Evolutionary conservation across 345 rosid species (phyloP).

Genomic region (Anastatica hierochuntica): DNA sequence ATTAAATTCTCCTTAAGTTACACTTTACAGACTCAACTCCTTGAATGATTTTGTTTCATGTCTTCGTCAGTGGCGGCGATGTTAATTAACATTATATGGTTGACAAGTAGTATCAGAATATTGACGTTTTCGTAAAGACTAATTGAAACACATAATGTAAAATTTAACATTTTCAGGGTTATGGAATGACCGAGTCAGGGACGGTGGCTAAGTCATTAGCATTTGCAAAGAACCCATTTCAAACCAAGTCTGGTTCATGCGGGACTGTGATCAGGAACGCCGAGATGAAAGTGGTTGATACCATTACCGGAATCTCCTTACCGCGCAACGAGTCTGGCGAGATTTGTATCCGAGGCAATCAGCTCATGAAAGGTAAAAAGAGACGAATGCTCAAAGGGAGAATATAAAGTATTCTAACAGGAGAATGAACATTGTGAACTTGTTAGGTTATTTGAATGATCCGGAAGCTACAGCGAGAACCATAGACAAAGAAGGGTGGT

Average conservation of each 20-base stretch:
- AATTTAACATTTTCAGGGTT: slow-evolving; percentile 41
- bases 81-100: not conserved
- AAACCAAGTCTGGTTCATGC: slow-evolving; percentile 68
- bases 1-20: not conserved
- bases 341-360: slow-evolving; percentile 69
- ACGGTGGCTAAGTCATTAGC: slow-evolving; percentile 74
- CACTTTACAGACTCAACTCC: not conserved
- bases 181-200: slow-evolving; percentile 97
- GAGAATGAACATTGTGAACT: too few species aligned
- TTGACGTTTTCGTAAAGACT: not conserved
- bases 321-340: slow-evolving; percentile 66
- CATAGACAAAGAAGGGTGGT: slow-evolving; percentile 52
- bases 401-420: too few species aligned
- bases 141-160: too few species aligned
- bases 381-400: too few species aligned
- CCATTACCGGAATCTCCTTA: slow-evolving; percentile 45
- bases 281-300: slow-evolving; percentile 81
- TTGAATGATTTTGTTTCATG: not conserved
- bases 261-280: slow-evolving; percentile 86
- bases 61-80: slow-evolving; percentile 9
- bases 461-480: slow-evolving; percentile 35
- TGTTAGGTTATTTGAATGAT: slow-evolving; percentile 41
- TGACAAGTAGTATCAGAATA: not conserved
- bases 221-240: slow-evolving; percentile 64
- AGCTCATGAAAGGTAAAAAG: slow-evolving; percentile 73